Evolutionary conservation across 345 rosid species (phyloP), one percentile per base, ranked within the genome.

Genomic region (Hevea brasiliensis): DNA sequence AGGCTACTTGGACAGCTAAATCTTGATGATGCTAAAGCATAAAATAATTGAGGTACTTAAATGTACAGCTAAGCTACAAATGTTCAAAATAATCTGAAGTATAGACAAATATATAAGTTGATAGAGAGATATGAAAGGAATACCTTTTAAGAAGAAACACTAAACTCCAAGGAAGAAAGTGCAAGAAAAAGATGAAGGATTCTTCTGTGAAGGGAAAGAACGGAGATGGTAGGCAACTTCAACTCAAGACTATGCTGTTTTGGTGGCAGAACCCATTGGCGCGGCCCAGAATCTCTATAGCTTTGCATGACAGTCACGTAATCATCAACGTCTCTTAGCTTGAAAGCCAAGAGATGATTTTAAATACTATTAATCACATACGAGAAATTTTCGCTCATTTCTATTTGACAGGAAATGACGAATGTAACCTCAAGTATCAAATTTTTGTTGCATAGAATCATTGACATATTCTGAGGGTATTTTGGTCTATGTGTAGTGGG

Each of bases 301-400:
- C 93, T 80, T 89, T 86, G 87, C 90, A 85, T 84, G 91, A 68
- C 73, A 81, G 89, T 81, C 86, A 89, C 74, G 95, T 76, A 82
- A 88, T 72, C 76, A 87, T 83, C 89, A 84, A 72, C 41, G 40
- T 84, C 67, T 59, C 93, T 93, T 93, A 74, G 85, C 93, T 88
- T 91, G 21, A 21, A 89, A 93, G 93, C 84, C 84, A 93, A 87
- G 87, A n/a, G 72, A 89, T 59, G 15, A 68, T 53, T 24, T 23
- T 78, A 42, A 42, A 12, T 65, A 23, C 35, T 18, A 3, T 10
- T 55, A 7, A 54, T n/a, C 71, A 51, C 69, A 40, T 62, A 70
- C 44, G 72, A 70, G 74, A 73, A 67, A 44, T 65, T 62, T 53
- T 66, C 41, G 74, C 55, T 45, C 68, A 55, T 32, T 37, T 67